These are phyloP conservation scores for Diaporthe vaccinii DNA, from an alignment of 2,329 filamentous ascomycete genomes.

Conservation along the genomic window DNA sequence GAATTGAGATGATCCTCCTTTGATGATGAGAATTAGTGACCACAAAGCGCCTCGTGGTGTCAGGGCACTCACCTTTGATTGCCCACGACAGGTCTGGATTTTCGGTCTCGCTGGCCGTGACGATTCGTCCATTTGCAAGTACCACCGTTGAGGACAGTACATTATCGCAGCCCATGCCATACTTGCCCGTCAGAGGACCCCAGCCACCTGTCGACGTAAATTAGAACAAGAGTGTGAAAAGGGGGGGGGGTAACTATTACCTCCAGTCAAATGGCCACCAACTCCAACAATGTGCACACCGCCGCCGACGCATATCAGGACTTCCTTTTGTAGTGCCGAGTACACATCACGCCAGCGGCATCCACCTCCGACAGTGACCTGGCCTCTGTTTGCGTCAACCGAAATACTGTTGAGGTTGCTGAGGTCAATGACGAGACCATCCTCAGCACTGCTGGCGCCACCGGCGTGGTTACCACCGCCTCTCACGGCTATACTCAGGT, in stretches of 20 bases:
- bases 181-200: neutral
- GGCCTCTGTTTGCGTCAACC: neutral
- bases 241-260: rapidly evolving
- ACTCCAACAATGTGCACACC: neutral
- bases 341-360: conserved; percentile 1
- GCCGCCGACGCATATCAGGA: neutral
- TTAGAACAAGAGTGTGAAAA: neutral
- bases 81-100: neutral
- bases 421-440: neutral
- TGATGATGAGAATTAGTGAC: neutral
- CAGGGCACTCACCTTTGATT: neutral
- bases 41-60: too few species aligned
- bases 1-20: neutral
- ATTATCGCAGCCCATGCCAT: neutral
- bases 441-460: conserved; percentile 1
- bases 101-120: neutral
- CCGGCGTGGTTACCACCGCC: neutral
- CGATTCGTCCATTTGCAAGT: neutral
- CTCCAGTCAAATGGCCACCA: neutral
- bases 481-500: neutral
- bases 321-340: neutral
- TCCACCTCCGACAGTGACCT: neutral
- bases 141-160: neutral
- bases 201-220: neutral
- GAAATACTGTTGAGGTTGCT: neutral